A percentile compares a stretch with the other conserved stretches of the same genome.
Evolutionary conservation across 176 grass and related monocot species (phyloP).

Genomic region (Canna indica): DNA sequence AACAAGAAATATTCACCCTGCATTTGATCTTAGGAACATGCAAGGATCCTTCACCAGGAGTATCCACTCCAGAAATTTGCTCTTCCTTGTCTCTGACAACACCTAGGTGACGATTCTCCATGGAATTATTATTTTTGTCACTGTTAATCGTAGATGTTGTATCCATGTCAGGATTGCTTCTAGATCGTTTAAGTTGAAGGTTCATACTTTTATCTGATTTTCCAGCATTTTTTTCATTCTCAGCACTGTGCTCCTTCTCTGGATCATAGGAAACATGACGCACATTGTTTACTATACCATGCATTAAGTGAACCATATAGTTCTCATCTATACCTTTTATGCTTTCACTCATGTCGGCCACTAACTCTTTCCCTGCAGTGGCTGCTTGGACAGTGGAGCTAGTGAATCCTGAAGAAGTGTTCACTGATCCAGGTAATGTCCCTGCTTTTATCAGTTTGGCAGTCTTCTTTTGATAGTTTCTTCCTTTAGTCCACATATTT

Average conservation of each 20-base stretch:
- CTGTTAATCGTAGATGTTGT: slow-evolving; percentile 34
- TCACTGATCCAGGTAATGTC: slow-evolving; percentile 20
- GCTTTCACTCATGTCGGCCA: slow-evolving; percentile 64
- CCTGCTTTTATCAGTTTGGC: slow-evolving; percentile 35
- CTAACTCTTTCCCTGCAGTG: slow-evolving; percentile 42
- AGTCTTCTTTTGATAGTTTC: slow-evolving; percentile 90
- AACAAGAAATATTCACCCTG: slow-evolving; percentile 59
- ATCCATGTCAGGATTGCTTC: slow-evolving; percentile 83
- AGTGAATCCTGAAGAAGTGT: slow-evolving; percentile 17
- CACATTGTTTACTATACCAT: slow-evolving; percentile 37
- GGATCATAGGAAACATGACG: slow-evolving; percentile 37
- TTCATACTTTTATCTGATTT: slow-evolving; percentile 28
- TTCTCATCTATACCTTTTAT: slow-evolving; percentile 78
- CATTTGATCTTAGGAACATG: slow-evolving; percentile 82
- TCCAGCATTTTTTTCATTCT: slow-evolving; percentile 28
- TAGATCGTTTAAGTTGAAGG: slow-evolving; percentile 70
- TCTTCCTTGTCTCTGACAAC: slow-evolving; percentile 40
- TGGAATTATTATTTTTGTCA: slow-evolving; percentile 33
- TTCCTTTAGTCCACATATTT: slow-evolving; percentile 97
- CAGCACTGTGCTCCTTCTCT: slow-evolving; percentile 26
- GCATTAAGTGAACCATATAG: slow-evolving; percentile 94
- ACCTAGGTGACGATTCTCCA: slow-evolving; percentile 21
- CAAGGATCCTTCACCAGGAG: slow-evolving; percentile 41
- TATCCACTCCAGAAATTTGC: slow-evolving; percentile 27
- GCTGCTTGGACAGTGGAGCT: slow-evolving; percentile 24